These are phyloP conservation scores for Lathyrus aphaca DNA, from an alignment of 306 rosid species.

Conservation along the genomic window DNA sequence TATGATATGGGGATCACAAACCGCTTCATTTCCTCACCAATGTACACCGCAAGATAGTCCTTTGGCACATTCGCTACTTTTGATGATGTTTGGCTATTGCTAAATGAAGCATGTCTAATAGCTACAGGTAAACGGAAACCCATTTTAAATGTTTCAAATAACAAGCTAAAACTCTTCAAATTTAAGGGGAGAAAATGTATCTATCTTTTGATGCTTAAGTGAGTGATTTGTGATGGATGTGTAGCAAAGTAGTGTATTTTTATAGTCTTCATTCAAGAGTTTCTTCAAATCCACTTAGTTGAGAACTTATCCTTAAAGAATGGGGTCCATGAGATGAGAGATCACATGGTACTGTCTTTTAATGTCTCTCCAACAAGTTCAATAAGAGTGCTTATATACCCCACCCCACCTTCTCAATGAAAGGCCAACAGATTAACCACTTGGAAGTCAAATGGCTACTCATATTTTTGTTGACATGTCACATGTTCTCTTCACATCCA, in stretches of 20 bases:
- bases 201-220: background rate
- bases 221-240: conserved; percentile 21
- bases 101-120: conserved; percentile 16
- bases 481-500: no score
- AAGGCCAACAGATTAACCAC: no score
- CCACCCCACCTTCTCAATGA: no score
- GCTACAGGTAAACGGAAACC: conserved; percentile 22
- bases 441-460: no score
- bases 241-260: background rate
- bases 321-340: conserved; percentile 3
- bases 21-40: no score
- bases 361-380: no score
- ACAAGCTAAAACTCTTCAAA: background rate
- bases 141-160: conserved; percentile 15
- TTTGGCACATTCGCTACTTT: no score
- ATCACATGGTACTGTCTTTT: conserved; percentile 29
- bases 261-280: background rate
- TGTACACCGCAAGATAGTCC: no score
- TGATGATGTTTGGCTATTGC: conserved; percentile 16
- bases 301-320: background rate
- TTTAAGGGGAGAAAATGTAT: no score
- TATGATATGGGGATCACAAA: no score
- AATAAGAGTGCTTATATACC: no score
- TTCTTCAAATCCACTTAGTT: background rate
- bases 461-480: no score